phyloP scores from a whole-genome alignment of 345 rosid species.

The Camelina sativa region DNA sequence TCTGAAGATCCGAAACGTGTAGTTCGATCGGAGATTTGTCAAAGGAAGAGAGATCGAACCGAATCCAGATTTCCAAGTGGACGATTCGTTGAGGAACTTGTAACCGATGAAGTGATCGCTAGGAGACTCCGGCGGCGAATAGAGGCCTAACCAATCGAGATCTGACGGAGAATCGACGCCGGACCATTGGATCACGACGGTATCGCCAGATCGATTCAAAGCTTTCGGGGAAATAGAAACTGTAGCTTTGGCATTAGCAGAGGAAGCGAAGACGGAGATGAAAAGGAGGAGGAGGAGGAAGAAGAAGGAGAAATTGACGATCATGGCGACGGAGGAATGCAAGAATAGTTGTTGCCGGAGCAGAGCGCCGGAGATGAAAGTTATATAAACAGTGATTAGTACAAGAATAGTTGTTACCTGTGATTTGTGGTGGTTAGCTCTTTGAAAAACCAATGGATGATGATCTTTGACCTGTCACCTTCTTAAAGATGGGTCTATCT shows the following conservation, averaged over 20 bases:
- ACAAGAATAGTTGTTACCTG: too few relatives aligned
- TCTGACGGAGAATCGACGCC: slow-evolving; percentile 73
- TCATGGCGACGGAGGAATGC: slow-evolving; percentile 14
- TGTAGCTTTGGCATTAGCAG: slow-evolving; percentile 41
- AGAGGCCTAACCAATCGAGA: slow-evolving; percentile 89
- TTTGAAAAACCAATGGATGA: background rate
- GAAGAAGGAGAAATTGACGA: slow-evolving; percentile 42
- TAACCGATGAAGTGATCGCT: slow-evolving; percentile 75
- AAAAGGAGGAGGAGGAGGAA: slow-evolving; percentile 34
- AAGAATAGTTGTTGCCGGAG: slow-evolving; percentile 23
- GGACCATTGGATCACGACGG: slow-evolving; percentile 68
- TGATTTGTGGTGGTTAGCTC: slow-evolving; percentile 17
- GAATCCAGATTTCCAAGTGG: slow-evolving; percentile 65
- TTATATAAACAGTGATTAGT: background rate
- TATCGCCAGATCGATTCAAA: slow-evolving; percentile 68
- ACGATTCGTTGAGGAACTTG: slow-evolving; percentile 68
- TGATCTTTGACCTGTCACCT: slow-evolving; percentile 27
- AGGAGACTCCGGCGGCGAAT: slow-evolving; percentile 78
- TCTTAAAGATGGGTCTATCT: background rate
- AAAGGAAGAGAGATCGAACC: slow-evolving; percentile 73
- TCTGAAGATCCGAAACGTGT: slow-evolving; percentile 88
- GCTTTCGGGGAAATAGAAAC: slow-evolving; percentile 54
- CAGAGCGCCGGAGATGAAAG: background rate
- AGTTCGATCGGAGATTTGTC: slow-evolving; percentile 74
- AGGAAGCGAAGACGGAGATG: slow-evolving; percentile 21